Evolutionary conservation across 148 eudicot genomes (phyloP).

Genomic region (Chenopodium berlandieri): DNA sequence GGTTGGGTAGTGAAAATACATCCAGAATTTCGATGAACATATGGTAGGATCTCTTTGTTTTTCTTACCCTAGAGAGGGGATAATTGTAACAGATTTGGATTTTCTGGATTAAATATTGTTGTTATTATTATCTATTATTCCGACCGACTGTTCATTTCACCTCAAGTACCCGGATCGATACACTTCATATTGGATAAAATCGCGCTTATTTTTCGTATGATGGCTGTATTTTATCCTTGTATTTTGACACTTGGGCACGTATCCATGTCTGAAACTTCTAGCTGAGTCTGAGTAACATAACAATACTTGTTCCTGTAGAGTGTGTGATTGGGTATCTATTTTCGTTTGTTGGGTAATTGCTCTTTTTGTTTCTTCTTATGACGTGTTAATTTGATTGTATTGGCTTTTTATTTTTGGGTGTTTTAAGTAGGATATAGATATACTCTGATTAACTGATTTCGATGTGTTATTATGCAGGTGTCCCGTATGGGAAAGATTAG

Average conservation of each 20-base stretch:
- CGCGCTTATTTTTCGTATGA: too few species aligned
- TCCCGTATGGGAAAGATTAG: slow-evolving; percentile 28
- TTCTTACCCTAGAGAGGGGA: neutral
- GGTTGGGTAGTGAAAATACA: neutral
- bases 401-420: neutral
- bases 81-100: neutral
- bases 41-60: neutral
- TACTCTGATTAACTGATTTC: slow-evolving; percentile 7
- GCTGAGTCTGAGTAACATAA: too few species aligned
- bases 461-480: slow-evolving; percentile 26
- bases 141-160: too few species aligned
- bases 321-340: neutral
- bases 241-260: too few species aligned
- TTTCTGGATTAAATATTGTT: neutral
- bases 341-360: neutral
- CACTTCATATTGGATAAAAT: too few species aligned
- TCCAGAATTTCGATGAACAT: neutral
- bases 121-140: too few species aligned
- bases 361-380: neutral
- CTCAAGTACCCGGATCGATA: too few species aligned
- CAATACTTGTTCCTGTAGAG: too few species aligned
- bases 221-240: too few species aligned
- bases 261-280: too few species aligned
- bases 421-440: neutral
- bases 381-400: slow-evolving; percentile 4